Percentiles rank a stretch among this genome's conserved stretches.
phyloP scores from a whole-genome alignment of 371 early-diverging fungal species.

The Chytridiales sp. region DNA sequence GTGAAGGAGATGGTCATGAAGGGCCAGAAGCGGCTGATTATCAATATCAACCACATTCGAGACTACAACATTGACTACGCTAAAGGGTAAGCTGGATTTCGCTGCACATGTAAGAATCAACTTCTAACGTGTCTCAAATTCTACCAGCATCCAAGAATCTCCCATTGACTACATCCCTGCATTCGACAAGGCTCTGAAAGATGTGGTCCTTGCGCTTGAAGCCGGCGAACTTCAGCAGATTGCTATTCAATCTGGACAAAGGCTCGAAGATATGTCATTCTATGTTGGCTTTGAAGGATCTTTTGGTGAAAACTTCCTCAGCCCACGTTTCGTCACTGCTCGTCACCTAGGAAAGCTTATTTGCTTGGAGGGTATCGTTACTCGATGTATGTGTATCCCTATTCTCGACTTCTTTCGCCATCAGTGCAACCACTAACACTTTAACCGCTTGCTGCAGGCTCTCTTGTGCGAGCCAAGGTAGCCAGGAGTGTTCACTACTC shows the following conservation, averaged over 20 bases:
- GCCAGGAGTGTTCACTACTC: slow-evolving; percentile 92
- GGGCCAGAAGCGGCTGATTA: slow-evolving; percentile 70
- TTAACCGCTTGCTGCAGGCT: slow-evolving; percentile 53
- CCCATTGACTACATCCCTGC: slow-evolving; percentile 85
- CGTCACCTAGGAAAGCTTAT: slow-evolving; percentile 85
- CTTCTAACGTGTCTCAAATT: no score
- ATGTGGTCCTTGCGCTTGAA: slow-evolving; percentile 48
- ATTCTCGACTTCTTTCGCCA: background rate
- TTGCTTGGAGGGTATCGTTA: slow-evolving; percentile 98
- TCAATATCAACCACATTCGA: slow-evolving; percentile 88
- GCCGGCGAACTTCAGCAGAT: slow-evolving; percentile 22
- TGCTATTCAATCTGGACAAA: slow-evolving; percentile 14
- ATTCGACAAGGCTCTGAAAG: slow-evolving; percentile 76
- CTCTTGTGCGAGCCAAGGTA: slow-evolving; percentile 97
- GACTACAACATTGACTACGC: slow-evolving; percentile 67
- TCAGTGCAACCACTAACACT: background rate
- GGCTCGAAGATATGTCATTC: slow-evolving; percentile 51
- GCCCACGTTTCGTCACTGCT: slow-evolving; percentile 89
- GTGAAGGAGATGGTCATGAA: slow-evolving; percentile 66
- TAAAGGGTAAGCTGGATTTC: slow-evolving; percentile 60
- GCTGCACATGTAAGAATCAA: no score
- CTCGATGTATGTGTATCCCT: slow-evolving; percentile 67
- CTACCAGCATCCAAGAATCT: slow-evolving; percentile 63
- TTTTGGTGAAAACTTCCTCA: slow-evolving; percentile 88
- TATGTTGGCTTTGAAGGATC: slow-evolving; percentile 91